Evolutionary conservation across 371 early-diverging fungal species (phyloP), one percentile per base, ranked within the genome.

Genomic region (Actinomortierella wolfii): DNA sequence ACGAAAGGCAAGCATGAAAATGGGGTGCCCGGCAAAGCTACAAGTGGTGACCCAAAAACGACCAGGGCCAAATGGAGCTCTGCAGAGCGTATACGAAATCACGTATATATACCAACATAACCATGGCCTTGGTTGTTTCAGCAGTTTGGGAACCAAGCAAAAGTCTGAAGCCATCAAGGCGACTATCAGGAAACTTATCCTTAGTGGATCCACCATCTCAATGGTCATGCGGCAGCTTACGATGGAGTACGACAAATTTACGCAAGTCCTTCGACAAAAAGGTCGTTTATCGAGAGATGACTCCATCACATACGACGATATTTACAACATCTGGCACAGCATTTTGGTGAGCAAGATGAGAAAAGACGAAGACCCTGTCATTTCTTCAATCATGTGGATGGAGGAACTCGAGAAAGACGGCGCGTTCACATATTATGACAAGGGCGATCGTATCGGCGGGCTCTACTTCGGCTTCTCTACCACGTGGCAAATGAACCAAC

Each of bases 231-330:
- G 60, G 23, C 53, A 57, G 20, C 21, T 66, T 11, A 60, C 60
- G 18, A 66, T 66, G 60, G 57, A 60, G 26, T 56, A 66, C 40
- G 57, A 52, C 44, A 56, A 53, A 41, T 56, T 66, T 23, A 51
- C 47, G 8, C 57, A 48, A 25, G 42, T 66, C 54, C 9, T 48
- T 14, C 14, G 48, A 13, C 53, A 53, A 25, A 60, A 53, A 40
- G 60, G 60, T 21, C 13, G 44, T 20, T 44, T 54, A 9, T 42
- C 58, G 17, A 29, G 59, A 49, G 67, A 60, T 20, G 51, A 66
- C 34, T 53, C 48, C 47, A 48, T 66, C 21, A 60, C 67, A 7
- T 66, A 51, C 48, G 56, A 56, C 21, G 65, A 66, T 46, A 49
- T 59, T 7, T 65, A 66, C 53, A 56, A 51, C 42, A 46, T 57